A percentile compares a stretch with the other conserved stretches of the same genome.
Conservation (phyloP, 345 rosid species). For the Gossypium stocksii region DNA sequence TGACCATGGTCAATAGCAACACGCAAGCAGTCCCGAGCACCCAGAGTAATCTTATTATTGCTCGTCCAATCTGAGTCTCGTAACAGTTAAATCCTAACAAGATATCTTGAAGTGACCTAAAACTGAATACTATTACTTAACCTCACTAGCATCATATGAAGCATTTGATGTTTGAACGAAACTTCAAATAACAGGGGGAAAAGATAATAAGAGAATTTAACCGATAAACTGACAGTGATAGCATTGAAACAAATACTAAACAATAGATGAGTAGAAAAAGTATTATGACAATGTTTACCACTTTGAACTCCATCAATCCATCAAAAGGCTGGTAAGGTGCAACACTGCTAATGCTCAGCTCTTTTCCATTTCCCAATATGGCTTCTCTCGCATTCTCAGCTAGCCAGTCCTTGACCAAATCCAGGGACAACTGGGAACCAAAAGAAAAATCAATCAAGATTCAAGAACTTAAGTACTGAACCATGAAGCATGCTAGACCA, state of each 20-base stretch:
- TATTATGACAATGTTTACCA: constrained; percentile 36
- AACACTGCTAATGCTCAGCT: constrained; percentile 48
- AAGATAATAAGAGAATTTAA: neutral
- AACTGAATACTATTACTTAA: neutral
- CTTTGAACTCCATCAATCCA: constrained; percentile 71
- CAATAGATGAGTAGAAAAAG: neutral
- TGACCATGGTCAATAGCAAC: neutral
- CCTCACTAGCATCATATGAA: neutral
- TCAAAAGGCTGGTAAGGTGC: constrained; percentile 65
- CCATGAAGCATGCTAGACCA: neutral
- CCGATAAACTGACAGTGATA: neutral
- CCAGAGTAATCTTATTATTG: neutral
- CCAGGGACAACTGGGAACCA: constrained; percentile 40
- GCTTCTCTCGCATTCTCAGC: constrained; percentile 51
- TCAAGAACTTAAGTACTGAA: neutral
- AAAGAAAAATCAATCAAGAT: neutral
- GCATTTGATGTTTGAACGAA: neutral
- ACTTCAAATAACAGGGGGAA: neutral
- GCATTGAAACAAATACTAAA: neutral
- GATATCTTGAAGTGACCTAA: neutral
- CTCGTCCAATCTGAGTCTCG: neutral
- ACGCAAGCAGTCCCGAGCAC: neutral
- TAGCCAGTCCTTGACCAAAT: constrained; percentile 58
- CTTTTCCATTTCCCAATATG: constrained; percentile 36
- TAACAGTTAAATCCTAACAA: neutral